Evolutionary conservation across 179 eudicot species (phyloP).

Genomic region (Beta lomatogona): DNA sequence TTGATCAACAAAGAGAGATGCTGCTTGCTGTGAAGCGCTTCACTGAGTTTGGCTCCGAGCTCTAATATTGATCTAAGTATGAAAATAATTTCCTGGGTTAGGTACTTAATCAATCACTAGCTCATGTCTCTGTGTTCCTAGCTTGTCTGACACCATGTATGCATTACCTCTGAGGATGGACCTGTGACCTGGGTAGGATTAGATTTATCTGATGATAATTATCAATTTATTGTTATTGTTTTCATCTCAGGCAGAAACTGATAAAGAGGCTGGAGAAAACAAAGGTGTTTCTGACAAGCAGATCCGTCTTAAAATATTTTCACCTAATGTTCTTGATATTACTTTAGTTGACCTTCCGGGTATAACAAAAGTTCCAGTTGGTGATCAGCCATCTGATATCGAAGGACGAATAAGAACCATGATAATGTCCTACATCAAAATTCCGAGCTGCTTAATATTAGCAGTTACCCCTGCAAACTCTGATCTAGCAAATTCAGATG

Average conservation of each 20-base stretch:
- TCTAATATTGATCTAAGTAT: not conserved
- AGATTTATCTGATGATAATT: not conserved
- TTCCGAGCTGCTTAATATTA: conserved; percentile 73
- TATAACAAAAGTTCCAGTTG: conserved; percentile 96
- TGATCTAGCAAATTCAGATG: conserved; percentile 96
- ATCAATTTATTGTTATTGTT: not conserved
- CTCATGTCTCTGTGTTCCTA: not conserved
- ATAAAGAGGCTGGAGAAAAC: conserved; percentile 93
- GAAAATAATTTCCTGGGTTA: not conserved
- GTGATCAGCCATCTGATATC: conserved; percentile 97
- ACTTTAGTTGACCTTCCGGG: conserved; percentile 98
- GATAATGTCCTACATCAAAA: conserved; percentile 78
- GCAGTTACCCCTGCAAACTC: conserved; percentile 98
- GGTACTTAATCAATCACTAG: not conserved
- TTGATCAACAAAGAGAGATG: not conserved
- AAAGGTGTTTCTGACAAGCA: conserved; percentile 85
- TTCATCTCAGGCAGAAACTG: conserved; percentile 74
- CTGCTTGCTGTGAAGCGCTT: not conserved
- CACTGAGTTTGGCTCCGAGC: not conserved
- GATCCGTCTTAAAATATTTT: conserved; percentile 79
- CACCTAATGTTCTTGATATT: conserved; percentile 94
- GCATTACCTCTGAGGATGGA: not conserved
- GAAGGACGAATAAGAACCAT: conserved; percentile 90
- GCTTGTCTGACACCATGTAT: not conserved
- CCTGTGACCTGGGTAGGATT: not conserved